Percentiles rank a stretch among this genome's conserved stretches.
phyloP scores from a whole-genome alignment of 371 early-diverging fungal genomes.

The Mucor saturninus region DNA sequence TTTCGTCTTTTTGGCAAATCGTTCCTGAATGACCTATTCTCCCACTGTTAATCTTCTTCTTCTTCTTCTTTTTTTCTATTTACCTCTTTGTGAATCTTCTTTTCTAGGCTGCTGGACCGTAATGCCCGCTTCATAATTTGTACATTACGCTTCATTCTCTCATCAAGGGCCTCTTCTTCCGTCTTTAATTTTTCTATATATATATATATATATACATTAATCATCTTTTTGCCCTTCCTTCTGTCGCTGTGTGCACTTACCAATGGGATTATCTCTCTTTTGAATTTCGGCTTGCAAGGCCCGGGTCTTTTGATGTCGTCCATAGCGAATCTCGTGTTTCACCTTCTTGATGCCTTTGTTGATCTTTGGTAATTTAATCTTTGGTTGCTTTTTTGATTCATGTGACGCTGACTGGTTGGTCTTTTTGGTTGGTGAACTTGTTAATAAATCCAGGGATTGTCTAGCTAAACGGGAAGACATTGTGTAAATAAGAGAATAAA shows the following conservation, averaged over 20 bases:
- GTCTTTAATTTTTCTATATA: constrained; percentile 33
- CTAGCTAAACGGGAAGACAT: constrained; percentile 45
- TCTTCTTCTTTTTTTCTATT: neutral
- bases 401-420: constrained; percentile 1
- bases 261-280: constrained; percentile 56
- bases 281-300: constrained; percentile 38
- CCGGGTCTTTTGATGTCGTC: constrained; percentile 49
- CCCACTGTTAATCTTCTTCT: neutral
- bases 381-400: constrained; percentile 15
- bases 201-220: neutral
- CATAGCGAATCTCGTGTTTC: constrained; percentile 63
- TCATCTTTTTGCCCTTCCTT: too few species aligned
- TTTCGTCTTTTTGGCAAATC: constrained; percentile 22
- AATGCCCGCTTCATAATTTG: constrained; percentile 36
- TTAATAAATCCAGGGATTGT: constrained; percentile 38
- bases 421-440: constrained; percentile 24
- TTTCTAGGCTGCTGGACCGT: constrained; percentile 41
- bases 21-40: constrained; percentile 23
- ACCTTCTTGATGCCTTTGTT: constrained; percentile 65
- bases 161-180: constrained; percentile 34
- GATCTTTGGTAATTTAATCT: constrained; percentile 50
- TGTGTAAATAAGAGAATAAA: neutral
- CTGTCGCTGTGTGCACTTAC: constrained; percentile 27
- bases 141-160: constrained; percentile 43
- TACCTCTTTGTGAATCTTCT: constrained; percentile 39